A percentile compares a stretch with the other conserved stretches of the same genome.
Evolutionary conservation across 768 basidiomycete species (phyloP).

Genomic region (Hysterangium stoloniferum): DNA sequence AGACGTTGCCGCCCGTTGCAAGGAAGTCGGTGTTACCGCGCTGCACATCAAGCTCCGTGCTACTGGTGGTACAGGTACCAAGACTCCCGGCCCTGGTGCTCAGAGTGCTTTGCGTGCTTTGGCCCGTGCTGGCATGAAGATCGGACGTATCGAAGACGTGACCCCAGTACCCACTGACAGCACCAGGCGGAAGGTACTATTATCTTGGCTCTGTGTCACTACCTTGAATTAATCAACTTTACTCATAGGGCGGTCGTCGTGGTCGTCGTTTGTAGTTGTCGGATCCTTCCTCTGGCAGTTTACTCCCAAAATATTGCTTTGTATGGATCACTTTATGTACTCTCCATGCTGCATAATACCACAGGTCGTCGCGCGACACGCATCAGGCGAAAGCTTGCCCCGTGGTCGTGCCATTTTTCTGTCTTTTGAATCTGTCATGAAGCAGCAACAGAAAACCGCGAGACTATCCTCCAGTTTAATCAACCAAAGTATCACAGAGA

Average conservation of each 20-base stretch:
- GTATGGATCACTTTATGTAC: constrained; percentile 9
- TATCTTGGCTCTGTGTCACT: background rate
- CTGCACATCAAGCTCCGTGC: constrained; percentile 99
- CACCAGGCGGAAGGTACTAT: constrained; percentile 86
- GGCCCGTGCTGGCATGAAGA: constrained; percentile 96
- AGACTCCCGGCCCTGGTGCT: constrained; percentile 97
- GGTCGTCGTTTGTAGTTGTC: constrained; percentile 80
- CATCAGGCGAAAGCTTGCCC: constrained; percentile 70
- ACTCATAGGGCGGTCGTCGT: constrained; percentile 86
- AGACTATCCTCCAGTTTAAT: background rate
- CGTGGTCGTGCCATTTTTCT: constrained; percentile 50
- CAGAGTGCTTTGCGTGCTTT: constrained; percentile 97
- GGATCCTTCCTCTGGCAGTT: constrained; percentile 5
- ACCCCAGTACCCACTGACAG: constrained; percentile 97
- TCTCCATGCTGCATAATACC: constrained; percentile 21
- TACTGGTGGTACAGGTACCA: constrained; percentile 95
- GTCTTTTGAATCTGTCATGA: background rate
- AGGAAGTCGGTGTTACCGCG: constrained; percentile 96
- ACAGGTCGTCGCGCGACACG: constrained; percentile 83
- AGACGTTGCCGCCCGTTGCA: constrained; percentile 93
- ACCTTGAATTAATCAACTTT: constrained; percentile 8
- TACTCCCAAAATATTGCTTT: constrained; percentile 1
- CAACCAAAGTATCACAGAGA: too few relatives aligned
- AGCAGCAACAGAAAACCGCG: background rate
- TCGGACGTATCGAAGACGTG: constrained; percentile 97